Base-by-base conservation (phyloP, 352 stramenopile genomes). In the Globisporangium abappressorium region DNA sequence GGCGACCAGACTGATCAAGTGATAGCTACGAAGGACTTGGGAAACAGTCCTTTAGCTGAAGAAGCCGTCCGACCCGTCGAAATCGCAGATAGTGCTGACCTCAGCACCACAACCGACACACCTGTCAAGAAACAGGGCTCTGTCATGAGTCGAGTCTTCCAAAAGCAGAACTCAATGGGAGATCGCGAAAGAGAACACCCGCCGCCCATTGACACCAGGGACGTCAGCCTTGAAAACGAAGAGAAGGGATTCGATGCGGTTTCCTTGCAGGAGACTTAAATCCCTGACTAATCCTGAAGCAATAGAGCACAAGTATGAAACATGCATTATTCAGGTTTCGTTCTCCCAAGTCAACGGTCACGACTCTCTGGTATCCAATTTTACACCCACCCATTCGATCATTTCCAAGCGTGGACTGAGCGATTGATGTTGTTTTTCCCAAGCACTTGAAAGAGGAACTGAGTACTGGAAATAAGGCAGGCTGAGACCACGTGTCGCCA, bases 141-240 rank as follows among this genome's bases (percentile, higher is more conserved):
- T 5, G 65, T 82, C 15, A 33, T 82, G 8, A 77, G 67, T 56
- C 69, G 68, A 5, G 71, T 80, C 36, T 79, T 80, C 46, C 66
- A 70, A 14, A 60, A 63, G 28, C 30, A 61, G 30, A 28, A 12
- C 1, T 46, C 30, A 3, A 11, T 30, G 2, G 11, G 30, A 26
- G 30, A 12, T 11, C 6, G 2, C 43, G 43, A 14, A 46, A 3
- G 30, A 47, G 15, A 30, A 6, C 20, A 54, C 3, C 6, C 20
- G 6, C 15, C 4, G 7, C 5, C 15, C 20, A 6, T 38, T 20
- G 55, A 47, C 30, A 61, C 0, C 55, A 22, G 22, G 26, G 33
- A 26, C 54, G 43, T 59, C 28, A 26, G 2, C n/a, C 9, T 61
- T 3, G 55, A 61, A 60, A 18, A 58, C 5, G 36, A 54, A 18